Evolutionary conservation across 371 early-diverging fungal species (phyloP).

Genomic region (Mortierella sp.): DNA sequence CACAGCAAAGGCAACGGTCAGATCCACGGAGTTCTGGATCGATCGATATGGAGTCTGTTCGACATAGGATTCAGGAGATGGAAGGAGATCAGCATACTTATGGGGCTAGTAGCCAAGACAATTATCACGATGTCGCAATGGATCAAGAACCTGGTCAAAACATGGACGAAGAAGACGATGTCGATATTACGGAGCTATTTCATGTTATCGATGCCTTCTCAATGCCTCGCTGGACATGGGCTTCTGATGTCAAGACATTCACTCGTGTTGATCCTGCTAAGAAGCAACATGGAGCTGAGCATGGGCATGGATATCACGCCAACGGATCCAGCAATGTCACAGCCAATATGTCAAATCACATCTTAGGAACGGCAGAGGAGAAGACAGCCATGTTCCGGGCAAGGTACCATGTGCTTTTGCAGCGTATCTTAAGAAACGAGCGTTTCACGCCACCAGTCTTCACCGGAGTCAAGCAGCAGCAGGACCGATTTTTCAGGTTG

Average conservation of each 20-base stretch:
- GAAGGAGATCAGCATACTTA: constrained; percentile 7
- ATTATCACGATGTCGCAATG: neutral
- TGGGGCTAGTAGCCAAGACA: neutral
- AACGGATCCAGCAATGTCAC: constrained; percentile 3
- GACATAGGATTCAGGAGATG: constrained; percentile 38
- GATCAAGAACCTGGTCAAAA: constrained; percentile 1
- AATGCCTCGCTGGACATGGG: constrained; percentile 76
- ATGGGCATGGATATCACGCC: constrained; percentile 12
- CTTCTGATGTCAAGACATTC: constrained; percentile 73
- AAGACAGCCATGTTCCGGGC: constrained; percentile 79
- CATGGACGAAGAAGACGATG: constrained; percentile 45
- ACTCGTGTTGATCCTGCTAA: constrained; percentile 41
- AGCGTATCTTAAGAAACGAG: constrained; percentile 85
- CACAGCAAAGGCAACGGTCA: neutral
- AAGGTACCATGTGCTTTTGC: constrained; percentile 79
- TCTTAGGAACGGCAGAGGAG: constrained; percentile 71
- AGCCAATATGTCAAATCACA: constrained; percentile 32
- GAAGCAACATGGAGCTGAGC: neutral
- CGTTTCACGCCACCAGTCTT: constrained; percentile 74
- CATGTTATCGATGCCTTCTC: constrained; percentile 80
- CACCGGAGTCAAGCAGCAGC: constrained; percentile 56
- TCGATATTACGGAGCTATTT: constrained; percentile 70
- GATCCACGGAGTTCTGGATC: constrained; percentile 16
- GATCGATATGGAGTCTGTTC: constrained; percentile 37
- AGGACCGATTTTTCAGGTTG: constrained; percentile 67